These are phyloP conservation scores for Termitomyces sp. DNA, from an alignment of 768 basidiomycete species.

Conservation along the genomic window DNA sequence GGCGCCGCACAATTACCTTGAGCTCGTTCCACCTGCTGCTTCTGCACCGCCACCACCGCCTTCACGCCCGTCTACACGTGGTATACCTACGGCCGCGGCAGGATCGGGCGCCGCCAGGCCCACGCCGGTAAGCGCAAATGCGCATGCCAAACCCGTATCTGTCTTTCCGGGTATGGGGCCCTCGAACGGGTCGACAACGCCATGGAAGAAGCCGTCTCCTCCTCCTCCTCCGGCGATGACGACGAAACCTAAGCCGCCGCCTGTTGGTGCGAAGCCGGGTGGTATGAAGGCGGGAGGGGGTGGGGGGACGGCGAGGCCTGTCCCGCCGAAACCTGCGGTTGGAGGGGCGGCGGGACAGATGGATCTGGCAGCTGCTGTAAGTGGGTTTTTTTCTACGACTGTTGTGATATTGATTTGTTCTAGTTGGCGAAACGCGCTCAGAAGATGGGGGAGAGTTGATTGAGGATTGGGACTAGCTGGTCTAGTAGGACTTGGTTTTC, in stretches of 20 bases:
- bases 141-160: constrained; percentile 70
- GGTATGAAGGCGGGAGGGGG: no score
- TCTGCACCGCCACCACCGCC: constrained; percentile 65
- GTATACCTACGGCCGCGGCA: no score
- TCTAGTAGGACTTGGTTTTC: background rate
- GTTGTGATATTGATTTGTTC: constrained; percentile 3
- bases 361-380: constrained; percentile 81
- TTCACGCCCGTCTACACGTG: constrained; percentile 30
- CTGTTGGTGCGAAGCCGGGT: constrained; percentile 34
- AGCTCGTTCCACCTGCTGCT: constrained; percentile 66
- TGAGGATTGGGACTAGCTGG: background rate
- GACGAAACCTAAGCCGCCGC: constrained; percentile 46
- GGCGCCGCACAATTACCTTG: constrained; percentile 93
- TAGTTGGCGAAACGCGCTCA: constrained; percentile 80
- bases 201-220: constrained; percentile 62
- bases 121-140: no score
- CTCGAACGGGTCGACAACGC: constrained; percentile 61
- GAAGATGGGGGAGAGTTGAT: constrained; percentile 39
- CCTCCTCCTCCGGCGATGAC: constrained; percentile 34
- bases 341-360: constrained; percentile 50
- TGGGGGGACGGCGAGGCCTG: constrained; percentile 20
- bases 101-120: no score
- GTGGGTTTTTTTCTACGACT: constrained; percentile 21
- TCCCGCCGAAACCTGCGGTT: background rate
- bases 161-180: constrained; percentile 76